Conservation (phyloP, 331 rosid genomes). For the Stylosanthes scabra region DNA sequence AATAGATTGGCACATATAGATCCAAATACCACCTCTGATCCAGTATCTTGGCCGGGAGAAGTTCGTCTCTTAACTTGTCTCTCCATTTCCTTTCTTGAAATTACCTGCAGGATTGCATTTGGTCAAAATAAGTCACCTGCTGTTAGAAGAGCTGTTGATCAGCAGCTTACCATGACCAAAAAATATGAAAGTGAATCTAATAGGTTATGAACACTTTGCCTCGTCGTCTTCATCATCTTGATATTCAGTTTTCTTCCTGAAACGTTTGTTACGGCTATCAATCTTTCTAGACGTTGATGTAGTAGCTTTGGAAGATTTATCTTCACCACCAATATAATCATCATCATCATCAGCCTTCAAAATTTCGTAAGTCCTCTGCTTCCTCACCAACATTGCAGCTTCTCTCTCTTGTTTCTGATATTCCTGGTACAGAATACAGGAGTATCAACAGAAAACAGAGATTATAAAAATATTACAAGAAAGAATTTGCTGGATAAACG, state of each 20-base stretch:
- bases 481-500: slow-evolving; percentile 21
- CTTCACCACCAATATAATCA: slow-evolving; percentile 37
- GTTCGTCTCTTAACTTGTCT: slow-evolving; percentile 70
- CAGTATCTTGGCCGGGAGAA: slow-evolving; percentile 59
- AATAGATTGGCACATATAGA: slow-evolving; percentile 10
- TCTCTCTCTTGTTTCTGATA: slow-evolving; percentile 91
- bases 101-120: slow-evolving; percentile 59
- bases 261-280: slow-evolving; percentile 59
- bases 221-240: slow-evolving; percentile 75
- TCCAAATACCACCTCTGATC: slow-evolving; percentile 60
- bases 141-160: slow-evolving; percentile 41
- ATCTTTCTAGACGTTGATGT: slow-evolving; percentile 51
- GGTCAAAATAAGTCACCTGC: slow-evolving; percentile 43
- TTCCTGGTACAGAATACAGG: slow-evolving; percentile 53
- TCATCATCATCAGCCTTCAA: slow-evolving; percentile 76
- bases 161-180: slow-evolving; percentile 38
- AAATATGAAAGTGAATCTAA: slow-evolving; percentile 38
- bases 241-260: slow-evolving; percentile 74
- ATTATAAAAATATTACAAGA: background rate
- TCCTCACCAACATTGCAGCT: slow-evolving; percentile 76
- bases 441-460: slow-evolving; percentile 17
- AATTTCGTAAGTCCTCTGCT: slow-evolving; percentile 75
- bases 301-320: slow-evolving; percentile 46
- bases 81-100: slow-evolving; percentile 55
- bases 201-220: slow-evolving; percentile 58